phyloP scores from a whole-genome alignment of 129 eudicot species.

The Saussurea involucrata region DNA sequence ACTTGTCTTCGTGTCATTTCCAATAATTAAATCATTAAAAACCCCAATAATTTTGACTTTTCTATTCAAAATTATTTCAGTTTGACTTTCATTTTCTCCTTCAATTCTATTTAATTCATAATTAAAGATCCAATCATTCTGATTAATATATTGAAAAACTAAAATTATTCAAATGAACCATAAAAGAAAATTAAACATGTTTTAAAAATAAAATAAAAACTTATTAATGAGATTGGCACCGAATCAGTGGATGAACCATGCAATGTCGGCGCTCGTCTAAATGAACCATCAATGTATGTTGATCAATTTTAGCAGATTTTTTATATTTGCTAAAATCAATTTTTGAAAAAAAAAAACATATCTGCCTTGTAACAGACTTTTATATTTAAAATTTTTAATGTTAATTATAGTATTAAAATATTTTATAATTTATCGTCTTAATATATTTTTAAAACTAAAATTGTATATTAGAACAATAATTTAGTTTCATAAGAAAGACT shows the following conservation, averaged over 20 bases:
- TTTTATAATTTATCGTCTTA: no score
- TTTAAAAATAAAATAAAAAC: not conserved
- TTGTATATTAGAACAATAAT: no score
- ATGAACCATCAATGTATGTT: not conserved
- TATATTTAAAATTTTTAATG: no score
- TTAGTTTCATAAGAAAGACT: no score
- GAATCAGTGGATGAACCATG: not conserved
- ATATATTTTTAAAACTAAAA: no score
- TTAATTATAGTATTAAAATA: no score
- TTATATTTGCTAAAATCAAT: no score
- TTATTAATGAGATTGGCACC: not conserved
- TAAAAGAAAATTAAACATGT: not conserved
- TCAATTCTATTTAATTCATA: not conserved
- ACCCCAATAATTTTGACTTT: constrained; percentile 11
- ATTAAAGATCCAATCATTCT: constrained; percentile 10
- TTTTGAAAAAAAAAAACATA: no score
- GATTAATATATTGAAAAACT: not conserved
- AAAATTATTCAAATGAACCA: not conserved
- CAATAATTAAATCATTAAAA: not conserved
- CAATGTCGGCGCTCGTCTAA: not conserved
- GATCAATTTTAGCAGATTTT: not conserved
- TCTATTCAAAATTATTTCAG: constrained; percentile 15
- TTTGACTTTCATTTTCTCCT: constrained; percentile 15
- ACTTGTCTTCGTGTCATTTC: constrained; percentile 13
- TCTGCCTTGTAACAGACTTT: no score